A percentile compares a stretch with the other conserved stretches of the same genome.
These are phyloP conservation scores for Claviceps paspali DNA, from an alignment of 2,329 filamentous ascomycete genomes.

Conservation along the genomic window DNA sequence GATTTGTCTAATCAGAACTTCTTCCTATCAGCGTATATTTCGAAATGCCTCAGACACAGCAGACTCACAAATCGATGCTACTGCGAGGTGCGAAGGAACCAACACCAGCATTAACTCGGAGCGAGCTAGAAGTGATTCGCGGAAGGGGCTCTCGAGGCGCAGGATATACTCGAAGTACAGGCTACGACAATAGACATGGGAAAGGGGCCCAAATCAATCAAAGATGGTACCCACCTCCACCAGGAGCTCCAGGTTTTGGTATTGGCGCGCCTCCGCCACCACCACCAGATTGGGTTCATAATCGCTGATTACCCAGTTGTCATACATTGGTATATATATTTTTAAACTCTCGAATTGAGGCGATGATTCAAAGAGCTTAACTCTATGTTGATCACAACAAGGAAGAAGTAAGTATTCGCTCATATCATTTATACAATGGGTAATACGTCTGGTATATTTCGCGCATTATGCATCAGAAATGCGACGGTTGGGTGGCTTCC, in stretches of 20 bases:
- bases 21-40: constrained; percentile 61
- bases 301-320: no score
- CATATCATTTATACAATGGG: no score
- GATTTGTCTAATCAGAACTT: background rate
- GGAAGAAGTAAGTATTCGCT: no score
- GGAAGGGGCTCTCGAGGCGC: constrained; percentile 37
- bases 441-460: no score
- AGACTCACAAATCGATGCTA: constrained; percentile 86
- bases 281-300: no score
- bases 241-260: constrained; percentile 10
- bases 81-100: constrained; percentile 68
- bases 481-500: no score
- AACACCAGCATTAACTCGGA: constrained; percentile 53
- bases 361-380: no score
- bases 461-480: no score
- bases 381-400: no score
- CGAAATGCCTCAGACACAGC: constrained; percentile 56
- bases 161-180: constrained; percentile 11
- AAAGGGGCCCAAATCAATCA: constrained; percentile 1
- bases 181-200: background rate
- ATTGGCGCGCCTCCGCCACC: constrained; percentile 3
- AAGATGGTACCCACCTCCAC: constrained; percentile 15
- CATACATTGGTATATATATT: no score
- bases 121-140: constrained; percentile 60
- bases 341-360: no score